Evolutionary conservation across 768 basidiomycete genomes (phyloP), one percentile per base, ranked within the genome.

Genomic region (Cystofilobasidium ferigula): DNA sequence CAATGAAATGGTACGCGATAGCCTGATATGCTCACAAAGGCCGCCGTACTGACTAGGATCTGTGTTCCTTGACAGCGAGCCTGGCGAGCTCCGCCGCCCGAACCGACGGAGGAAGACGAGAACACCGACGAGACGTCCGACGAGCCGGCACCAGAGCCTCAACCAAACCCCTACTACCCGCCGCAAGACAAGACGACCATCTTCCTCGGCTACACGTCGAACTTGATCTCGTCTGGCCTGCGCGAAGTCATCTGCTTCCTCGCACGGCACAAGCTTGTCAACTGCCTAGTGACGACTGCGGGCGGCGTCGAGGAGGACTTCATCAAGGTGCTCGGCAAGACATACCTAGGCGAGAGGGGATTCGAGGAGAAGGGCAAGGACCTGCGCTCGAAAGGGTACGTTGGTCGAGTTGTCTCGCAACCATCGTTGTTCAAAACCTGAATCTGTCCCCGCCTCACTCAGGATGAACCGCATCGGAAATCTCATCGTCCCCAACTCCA

Each of bases 251-350:
- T 99, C 70, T 80, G 86, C 28, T 84, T 92, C 76, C 85, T 99
- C 45, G 93, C 91, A 36, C 92, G 97, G 76, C 85, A 98, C 78
- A 86, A 85, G 69, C 88, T 95, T 71, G 83, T 99, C 65, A 81
- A 85, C 26, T 87, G 85, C 26, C 80, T 99, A 68, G 95, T 98
- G 30, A 99, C 95, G 2, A 99, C 95, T 0, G 95, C 95, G 6
- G 95, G 95, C 9, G 95, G 95, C 10, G 87, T 99, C 71, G 95
- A 99, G 74, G 95, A 99, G 78, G 95, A 99, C 77, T 89, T 98
- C 67, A 95, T 99, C 77, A 99, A 99, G 77, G 98, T 95, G 75
- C 82, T 99, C 5, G 93, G 90, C n/a, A 85, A 87, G 74, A 99
- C 95, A 0, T 97, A 93, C 71, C 81, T 98, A 51, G 89, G 89